Evolutionary conservation across 1,284 basidiomycete genomes (phyloP), one percentile per base, ranked within the genome.

Genomic region (Paramarasmius palmivorus): DNA sequence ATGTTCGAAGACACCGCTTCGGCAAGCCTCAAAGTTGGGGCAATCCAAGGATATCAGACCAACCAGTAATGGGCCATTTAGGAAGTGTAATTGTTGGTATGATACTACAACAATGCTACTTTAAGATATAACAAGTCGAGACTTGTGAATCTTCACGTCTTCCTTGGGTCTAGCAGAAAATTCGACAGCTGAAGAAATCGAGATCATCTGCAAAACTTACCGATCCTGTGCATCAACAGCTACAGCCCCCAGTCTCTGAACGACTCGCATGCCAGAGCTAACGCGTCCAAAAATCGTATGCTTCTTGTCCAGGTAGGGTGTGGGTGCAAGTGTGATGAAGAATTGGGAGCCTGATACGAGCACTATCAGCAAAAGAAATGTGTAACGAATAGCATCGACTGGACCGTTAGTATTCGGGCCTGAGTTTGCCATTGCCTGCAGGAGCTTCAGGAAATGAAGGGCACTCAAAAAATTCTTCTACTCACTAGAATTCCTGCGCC

Each of bases 401-500:
- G 49, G 55, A 87, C 94, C 93, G 67, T 97, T 97, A 10, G 91
- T 92, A 66, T 97, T 95, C 5, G 94, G 93, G 1, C 94, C 94
- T 35, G 91, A 89, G 69, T 98, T 98, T 2, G 95, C 95, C 95
- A 97, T 98, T 7, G 94, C 95, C n/a, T n/a, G n/a, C n/a, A n/a
- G n/a, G n/a, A n/a, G n/a, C n/a, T n/a, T n/a, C n/a, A n/a, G n/a
- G n/a, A n/a, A n/a, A n/a, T n/a, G n/a, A n/a, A n/a, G n/a, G n/a
- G n/a, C n/a, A n/a, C n/a, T n/a, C n/a, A n/a, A n/a, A n/a, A n/a
- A n/a, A n/a, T n/a, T n/a, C n/a, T n/a, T n/a, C n/a, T n/a, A n/a
- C n/a, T n/a, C n/a, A n/a, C n/a, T 20, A 98, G 81, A 53, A 97
- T 95, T 23, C 95, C 95, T 41, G 94, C 93, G n/a, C 95, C 95